Base-by-base conservation (phyloP, 352 stramenopile genomes). In the Globisporangium canariense region DNA sequence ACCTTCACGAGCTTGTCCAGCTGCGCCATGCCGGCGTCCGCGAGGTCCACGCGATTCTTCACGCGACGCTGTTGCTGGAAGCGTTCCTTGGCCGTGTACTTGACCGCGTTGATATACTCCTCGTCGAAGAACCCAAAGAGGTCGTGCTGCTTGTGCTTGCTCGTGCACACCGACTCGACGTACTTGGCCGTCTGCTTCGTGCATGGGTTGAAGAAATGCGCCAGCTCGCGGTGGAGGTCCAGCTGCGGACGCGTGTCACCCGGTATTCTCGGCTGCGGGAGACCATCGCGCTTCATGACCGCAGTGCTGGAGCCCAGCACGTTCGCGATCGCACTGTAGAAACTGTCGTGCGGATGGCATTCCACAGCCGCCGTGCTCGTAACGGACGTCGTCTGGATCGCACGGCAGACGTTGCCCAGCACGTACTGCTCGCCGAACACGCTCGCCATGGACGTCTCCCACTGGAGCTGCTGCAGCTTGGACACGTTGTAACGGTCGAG, bases 91-190 rank as follows among this genome's bases (percentile, higher is more conserved):
- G 78, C 68, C n/a, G 66, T 80, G 14, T 62, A 34, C 68, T 90
- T 89, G 22, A 92, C 83, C 5, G 77, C 76, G 16, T 74, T 64
- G 1, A 92, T 60, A 47, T 81, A 90, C 8, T 88, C 67, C 25
- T 89, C 78, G 56, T 89, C 67, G 46, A 90, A 85, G 60, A 90
- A 89, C 47, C 72, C 73, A 30, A 92, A 90, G 20, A 91, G 59
- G 46, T 74, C 62, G 11, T 38, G 60, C 8, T 60, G 70, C 63
- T 80, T 71, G 28, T 78, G 67, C 20, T 77, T 79, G 13, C 55
- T 63, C 16, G 76, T 67, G 0, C 59, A 59, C 22, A 85, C 47
- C 4, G 69, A 70, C 40, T 84, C 67, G 9, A 68, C 61, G n/a
- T 81, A 54, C 10, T 53, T 60, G 38, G 73, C 67, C 11, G 69